Evolutionary conservation across 306 rosid species (phyloP).

Genomic region (Hippophae rhamnoides): DNA sequence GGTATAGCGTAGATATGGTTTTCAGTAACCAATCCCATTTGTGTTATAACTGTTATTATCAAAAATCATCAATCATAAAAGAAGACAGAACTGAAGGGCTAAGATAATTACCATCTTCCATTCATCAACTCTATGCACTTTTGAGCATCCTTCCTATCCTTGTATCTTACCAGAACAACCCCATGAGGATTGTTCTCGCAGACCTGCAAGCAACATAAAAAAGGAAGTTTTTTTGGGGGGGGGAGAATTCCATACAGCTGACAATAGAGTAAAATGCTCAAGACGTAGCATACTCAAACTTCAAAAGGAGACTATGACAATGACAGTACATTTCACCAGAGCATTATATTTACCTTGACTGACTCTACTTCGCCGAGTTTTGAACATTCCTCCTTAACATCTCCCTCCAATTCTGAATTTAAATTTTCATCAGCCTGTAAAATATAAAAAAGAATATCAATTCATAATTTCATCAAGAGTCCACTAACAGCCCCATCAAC

Average conservation of each 20-base stretch:
- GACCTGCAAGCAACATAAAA: conserved; percentile 39
- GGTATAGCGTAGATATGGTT: no score
- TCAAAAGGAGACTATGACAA: background rate
- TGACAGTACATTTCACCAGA: background rate
- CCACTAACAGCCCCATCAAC: background rate
- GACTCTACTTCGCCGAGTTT: conserved; percentile 80
- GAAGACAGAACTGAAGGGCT: background rate
- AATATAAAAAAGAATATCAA: conserved; percentile 2
- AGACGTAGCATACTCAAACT: background rate
- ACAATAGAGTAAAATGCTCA: background rate
- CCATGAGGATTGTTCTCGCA: conserved; percentile 98
- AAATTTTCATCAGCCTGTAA: conserved; percentile 75
- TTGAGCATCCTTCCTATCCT: conserved; percentile 88
- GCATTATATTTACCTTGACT: conserved; percentile 50
- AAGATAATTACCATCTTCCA: conserved; percentile 80
- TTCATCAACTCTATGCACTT: conserved; percentile 84
- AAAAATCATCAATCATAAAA: no score
- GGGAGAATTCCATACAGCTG: no score
- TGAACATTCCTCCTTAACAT: conserved; percentile 74
- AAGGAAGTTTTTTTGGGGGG: background rate
- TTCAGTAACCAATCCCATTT: no score
- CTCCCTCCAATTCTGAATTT: conserved; percentile 63
- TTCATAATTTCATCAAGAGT: conserved; percentile 5
- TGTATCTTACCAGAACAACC: conserved; percentile 79
- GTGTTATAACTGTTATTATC: no score